Conservation (phyloP, 371 early-diverging fungal genomes). For the Mortierella sp. region DNA sequence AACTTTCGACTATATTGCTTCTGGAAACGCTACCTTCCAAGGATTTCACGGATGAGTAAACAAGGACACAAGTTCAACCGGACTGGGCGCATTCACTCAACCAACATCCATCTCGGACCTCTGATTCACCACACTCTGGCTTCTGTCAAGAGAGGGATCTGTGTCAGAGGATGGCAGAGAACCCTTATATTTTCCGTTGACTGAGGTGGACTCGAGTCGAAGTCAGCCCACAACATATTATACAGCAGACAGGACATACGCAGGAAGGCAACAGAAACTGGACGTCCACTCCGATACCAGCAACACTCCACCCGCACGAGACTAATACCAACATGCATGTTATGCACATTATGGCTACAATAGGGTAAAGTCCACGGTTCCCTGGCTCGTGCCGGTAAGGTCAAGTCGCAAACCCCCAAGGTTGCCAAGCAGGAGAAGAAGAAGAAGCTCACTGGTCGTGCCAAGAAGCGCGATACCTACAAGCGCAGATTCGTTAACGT, state of each 20-base stretch:
- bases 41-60: neutral
- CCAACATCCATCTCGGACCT: neutral
- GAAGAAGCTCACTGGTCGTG: slow-evolving; percentile 95
- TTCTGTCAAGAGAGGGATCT: neutral
- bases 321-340: slow-evolving; percentile 63
- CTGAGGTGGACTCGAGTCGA: neutral
- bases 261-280: neutral
- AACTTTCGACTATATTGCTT: neutral
- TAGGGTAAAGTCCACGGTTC: slow-evolving; percentile 99
- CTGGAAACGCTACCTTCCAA: neutral
- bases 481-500: slow-evolving; percentile 98
- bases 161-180: neutral
- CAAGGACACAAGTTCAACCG: neutral
- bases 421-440: slow-evolving; percentile 99
- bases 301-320: neutral
- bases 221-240: neutral
- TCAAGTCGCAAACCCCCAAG: slow-evolving; percentile 99
- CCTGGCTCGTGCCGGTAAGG: slow-evolving; percentile 99
- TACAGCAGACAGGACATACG: neutral
- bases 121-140: neutral
- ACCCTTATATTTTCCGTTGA: neutral
- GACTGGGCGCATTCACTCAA: neutral
- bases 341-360: slow-evolving; percentile 98
- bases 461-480: slow-evolving; percentile 98
- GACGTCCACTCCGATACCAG: neutral